Percentiles rank a stretch among this genome's conserved stretches.
phyloP scores from a whole-genome alignment of 2,329 filamentous ascomycete genomes.

The Onygenales sp. region DNA sequence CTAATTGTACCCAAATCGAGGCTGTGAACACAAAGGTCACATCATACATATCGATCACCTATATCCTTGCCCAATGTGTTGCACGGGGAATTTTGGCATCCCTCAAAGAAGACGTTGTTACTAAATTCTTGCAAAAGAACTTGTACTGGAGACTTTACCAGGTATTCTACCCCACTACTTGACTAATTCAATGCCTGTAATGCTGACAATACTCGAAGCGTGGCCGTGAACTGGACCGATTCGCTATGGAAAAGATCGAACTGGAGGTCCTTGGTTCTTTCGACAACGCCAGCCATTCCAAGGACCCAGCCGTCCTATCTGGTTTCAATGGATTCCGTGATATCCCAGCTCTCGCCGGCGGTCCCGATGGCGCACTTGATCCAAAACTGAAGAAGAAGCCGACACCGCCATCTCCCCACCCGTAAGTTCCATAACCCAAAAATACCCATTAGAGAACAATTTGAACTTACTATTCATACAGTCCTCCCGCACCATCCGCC shows the following conservation, averaged over 20 bases:
- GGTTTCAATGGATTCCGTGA: conserved; percentile 1
- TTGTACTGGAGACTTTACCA: conserved; percentile 3
- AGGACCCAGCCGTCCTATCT: not conserved
- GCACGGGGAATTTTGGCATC: not conserved
- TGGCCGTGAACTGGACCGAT: not conserved
- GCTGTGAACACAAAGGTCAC: not conserved
- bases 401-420: not conserved
- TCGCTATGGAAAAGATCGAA: conserved; percentile 1
- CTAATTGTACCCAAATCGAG: not conserved
- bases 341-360: conserved; percentile 1
- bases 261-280: conserved; percentile 2
- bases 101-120: not conserved
- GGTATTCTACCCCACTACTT: not conserved
- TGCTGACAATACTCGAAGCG: not conserved
- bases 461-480: not conserved
- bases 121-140: not conserved
- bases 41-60: not conserved
- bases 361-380: not conserved
- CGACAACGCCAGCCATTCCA: not conserved
- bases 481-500: not conserved
- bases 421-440: not conserved
- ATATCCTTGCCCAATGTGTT: not conserved
- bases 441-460: not conserved
- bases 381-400: conserved; percentile 2
- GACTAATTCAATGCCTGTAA: not conserved